Evolutionary conservation across 148 eudicot genomes (phyloP).

Genomic region (Heliosperma pusillum): DNA sequence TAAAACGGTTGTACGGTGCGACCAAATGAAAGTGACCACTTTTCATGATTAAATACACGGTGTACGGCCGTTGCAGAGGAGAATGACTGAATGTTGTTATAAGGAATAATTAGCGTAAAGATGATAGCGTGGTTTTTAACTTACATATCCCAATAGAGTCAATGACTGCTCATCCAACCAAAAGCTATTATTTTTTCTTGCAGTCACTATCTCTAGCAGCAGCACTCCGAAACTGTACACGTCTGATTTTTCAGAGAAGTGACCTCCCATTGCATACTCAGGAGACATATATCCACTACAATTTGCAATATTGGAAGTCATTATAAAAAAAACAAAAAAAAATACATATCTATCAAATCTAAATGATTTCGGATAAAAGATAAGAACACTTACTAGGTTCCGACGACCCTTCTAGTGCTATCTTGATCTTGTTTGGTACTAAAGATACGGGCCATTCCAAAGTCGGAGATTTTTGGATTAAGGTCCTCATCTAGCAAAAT

Average conservation of each 20-base stretch:
- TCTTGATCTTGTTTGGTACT: slow-evolving; percentile 29
- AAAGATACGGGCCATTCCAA: slow-evolving; percentile 36
- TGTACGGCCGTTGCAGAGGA: too few species aligned
- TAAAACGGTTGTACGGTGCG: too few species aligned
- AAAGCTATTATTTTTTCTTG: slow-evolving; percentile 24
- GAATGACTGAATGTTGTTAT: not conserved
- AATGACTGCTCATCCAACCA: slow-evolving; percentile 30
- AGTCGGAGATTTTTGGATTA: slow-evolving; percentile 32
- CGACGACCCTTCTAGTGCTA: slow-evolving; percentile 30
- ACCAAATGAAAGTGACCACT: too few species aligned
- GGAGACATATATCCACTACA: slow-evolving; percentile 37
- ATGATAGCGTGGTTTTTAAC: not conserved
- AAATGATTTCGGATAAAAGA: not conserved
- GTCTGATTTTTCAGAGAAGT: slow-evolving; percentile 36
- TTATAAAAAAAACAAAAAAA: not conserved
- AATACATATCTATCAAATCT: not conserved
- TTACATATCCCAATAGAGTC: slow-evolving; percentile 33
- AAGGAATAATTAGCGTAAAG: not conserved
- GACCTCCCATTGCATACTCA: slow-evolving; percentile 35
- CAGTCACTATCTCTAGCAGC: slow-evolving; percentile 28
- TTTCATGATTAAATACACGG: too few species aligned
- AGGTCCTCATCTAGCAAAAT: slow-evolving; percentile 31
- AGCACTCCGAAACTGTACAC: slow-evolving; percentile 34
- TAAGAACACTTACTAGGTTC: slow-evolving; percentile 27
- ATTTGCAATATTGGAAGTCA: not conserved